Conservation (phyloP, 495 filamentous ascomycete genomes). For the Parmelia sp. region DNA sequence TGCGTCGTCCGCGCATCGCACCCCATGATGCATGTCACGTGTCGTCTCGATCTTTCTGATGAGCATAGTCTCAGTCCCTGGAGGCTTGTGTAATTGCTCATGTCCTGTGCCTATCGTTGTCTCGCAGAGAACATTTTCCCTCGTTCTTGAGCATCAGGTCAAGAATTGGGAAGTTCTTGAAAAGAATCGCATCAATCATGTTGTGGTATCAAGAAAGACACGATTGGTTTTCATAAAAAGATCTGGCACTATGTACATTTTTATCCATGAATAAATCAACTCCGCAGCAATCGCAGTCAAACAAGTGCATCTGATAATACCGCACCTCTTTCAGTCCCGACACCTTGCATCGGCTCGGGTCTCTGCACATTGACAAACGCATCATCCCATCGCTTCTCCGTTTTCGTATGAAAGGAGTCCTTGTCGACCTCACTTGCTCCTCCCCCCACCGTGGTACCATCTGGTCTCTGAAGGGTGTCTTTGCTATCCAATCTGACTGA, state of each 20-base stretch:
- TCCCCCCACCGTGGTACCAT: not conserved
- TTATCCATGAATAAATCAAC: not conserved
- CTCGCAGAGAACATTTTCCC: too few species aligned
- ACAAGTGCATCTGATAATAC: not conserved
- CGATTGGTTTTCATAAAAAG: not conserved
- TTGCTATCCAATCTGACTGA: not conserved
- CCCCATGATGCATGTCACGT: too few species aligned
- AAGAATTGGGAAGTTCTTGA: too few species aligned
- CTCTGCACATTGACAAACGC: slow-evolving; percentile 6
- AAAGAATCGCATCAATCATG: not conserved
- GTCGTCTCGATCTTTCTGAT: too few species aligned
- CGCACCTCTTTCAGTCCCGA: not conserved
- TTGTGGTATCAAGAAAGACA: not conserved
- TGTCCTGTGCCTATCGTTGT: not conserved
- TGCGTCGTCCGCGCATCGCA: too few species aligned
- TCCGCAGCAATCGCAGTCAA: not conserved
- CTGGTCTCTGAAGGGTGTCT: not conserved
- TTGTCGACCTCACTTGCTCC: not conserved
- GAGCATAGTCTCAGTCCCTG: not conserved
- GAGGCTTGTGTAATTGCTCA: not conserved
- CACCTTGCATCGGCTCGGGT: not conserved
- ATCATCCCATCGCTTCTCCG: slow-evolving; percentile 2
- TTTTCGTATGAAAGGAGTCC: slow-evolving; percentile 1
- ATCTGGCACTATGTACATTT: not conserved
- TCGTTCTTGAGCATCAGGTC: too few species aligned